Evolutionary conservation across 2,329 filamentous ascomycete genomes (phyloP), one percentile per base, ranked within the genome.

Genomic region (Xylariaceae sp.): DNA sequence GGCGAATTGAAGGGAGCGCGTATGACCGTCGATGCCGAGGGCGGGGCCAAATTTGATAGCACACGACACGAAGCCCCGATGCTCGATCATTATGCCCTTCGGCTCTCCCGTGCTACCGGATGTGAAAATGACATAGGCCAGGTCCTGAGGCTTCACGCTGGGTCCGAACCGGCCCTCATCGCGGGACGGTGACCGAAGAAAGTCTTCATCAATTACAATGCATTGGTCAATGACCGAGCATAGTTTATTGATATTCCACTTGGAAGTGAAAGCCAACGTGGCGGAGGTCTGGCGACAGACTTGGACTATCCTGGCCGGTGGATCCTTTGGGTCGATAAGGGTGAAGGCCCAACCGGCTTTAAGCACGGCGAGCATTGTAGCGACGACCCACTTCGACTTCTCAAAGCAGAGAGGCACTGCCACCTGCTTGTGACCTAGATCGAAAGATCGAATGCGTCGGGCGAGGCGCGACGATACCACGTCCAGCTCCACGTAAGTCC

Each of bases 381-480:
- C 42, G 16, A 40, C 35, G 29, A 40, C 27, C 46, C 46, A 49
- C 40, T 40, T 45, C 19, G 46, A 49, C 27, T 45, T 49, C 6
- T 49, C 46, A 33, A 42, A 49, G 23, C 38, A 42, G 23, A 44
- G 19, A 25, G 45, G 45, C 5, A 48, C 2, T 5, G 39, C 38
- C 22, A 7, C 12, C 46, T 44, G 42, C 21, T 19, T 35, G 16
- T 35, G 33, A 19, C 23, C 7, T 3, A 42, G 33, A 12, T 38
- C 25, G n/a, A 41, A 25, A 14, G 38, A 21, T 37, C 29, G 22
- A 11, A 48, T 38, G 23, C 44, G 37, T 23, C 5, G 2, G 22
- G 46, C 46, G 3, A 48, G 42, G 19, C 42, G 42, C 34, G 42
- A 45, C 6, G 42, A 33, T 12, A 37, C 38, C 38, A 29, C 33